Base-by-base conservation (phyloP, 352 stramenopile genomes). In the Elongisporangium prolatum region DNA sequence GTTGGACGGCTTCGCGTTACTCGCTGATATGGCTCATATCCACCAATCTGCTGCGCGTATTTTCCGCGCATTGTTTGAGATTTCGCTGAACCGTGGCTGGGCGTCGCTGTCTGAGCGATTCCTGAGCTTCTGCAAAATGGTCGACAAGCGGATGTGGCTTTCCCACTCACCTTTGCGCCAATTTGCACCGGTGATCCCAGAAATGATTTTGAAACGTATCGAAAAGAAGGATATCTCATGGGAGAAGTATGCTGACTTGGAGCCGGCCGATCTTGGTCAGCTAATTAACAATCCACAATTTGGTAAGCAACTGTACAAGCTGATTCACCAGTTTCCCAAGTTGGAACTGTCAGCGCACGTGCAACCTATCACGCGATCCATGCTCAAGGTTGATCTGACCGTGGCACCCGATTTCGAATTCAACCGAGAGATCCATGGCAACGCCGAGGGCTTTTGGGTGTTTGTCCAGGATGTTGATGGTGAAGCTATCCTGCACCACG, bases 1-100 rank as follows among this genome's bases (percentile, higher is more conserved):
- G 60, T 79, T 99, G 8, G 97, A 99, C 68, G 97, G 97, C 0
- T 99, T 99, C 78, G 97, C 97, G 4, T 68, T 99, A 20, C 73
- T 98, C 7, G 90, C 96, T n/a, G 98, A 99, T 67, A 99, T 99
- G 96, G 91, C 93, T 3, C 98, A 99, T 71, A 98, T 99, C 63
- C 96, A 99, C 67, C 97, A 99, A 67, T 99, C 92, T 6, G 97
- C 97, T 14, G 96, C 93, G 0, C 91, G 98, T 75, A 98, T 99
- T 64, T 98, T 99, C 84, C 85, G 98, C 21, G 97, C 96, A 21
- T 60, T 99, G 17, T 99, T 99, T 64, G 98, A 99, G 74, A 99
- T 99, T 59, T 97, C 96, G 48, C 77, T 99, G 48, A 96, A 92
- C 59, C 82, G 97, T 71, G 71, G 88, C 9, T 99, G 97, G 97